Conservation (phyloP, 768 basidiomycete species). For the Russula foetens region DNA sequence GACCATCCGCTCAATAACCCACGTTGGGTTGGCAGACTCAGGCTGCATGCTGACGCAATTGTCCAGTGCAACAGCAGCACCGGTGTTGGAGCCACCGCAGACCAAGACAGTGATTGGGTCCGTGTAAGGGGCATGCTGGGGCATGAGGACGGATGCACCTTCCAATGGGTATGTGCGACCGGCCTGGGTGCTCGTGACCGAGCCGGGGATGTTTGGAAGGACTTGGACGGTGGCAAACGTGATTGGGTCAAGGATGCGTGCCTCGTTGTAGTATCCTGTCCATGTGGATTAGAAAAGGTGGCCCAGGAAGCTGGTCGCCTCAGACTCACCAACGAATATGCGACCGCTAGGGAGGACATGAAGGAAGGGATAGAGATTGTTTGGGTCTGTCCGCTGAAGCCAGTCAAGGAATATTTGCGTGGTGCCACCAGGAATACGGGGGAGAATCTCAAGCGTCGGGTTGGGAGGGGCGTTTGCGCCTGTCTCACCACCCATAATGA, state of each 20-base stretch:
- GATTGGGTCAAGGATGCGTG: conserved; percentile 59
- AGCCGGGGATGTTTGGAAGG: conserved; percentile 67
- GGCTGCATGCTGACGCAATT: conserved; percentile 67
- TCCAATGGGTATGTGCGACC: conserved; percentile 75
- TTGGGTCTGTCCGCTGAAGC: conserved; percentile 63
- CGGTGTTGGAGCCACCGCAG: conserved; percentile 67
- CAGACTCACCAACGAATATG: conserved; percentile 56
- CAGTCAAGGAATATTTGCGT: conserved; percentile 56
- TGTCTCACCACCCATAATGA: conserved; percentile 67
- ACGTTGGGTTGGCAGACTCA: conserved; percentile 50
- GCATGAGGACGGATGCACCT: conserved; percentile 61
- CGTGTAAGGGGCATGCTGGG: conserved; percentile 65
- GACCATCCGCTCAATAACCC: conserved; percentile 77
- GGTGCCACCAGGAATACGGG: conserved; percentile 53
- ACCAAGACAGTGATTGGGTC: conserved; percentile 60
- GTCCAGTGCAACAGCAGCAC: conserved; percentile 44
- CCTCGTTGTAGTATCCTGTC: conserved; percentile 72
- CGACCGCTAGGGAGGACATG: conserved; percentile 59
- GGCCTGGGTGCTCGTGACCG: conserved; percentile 58
- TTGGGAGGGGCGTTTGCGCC: conserved; percentile 60
- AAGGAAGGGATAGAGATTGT: conserved; percentile 75
- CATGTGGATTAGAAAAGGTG: neutral
- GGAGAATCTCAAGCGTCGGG: conserved; percentile 66
- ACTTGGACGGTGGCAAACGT: conserved; percentile 52
- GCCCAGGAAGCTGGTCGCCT: neutral